phyloP scores from a whole-genome alignment of 495 filamentous ascomycete genomes.

The Cenococcum geophilum region DNA sequence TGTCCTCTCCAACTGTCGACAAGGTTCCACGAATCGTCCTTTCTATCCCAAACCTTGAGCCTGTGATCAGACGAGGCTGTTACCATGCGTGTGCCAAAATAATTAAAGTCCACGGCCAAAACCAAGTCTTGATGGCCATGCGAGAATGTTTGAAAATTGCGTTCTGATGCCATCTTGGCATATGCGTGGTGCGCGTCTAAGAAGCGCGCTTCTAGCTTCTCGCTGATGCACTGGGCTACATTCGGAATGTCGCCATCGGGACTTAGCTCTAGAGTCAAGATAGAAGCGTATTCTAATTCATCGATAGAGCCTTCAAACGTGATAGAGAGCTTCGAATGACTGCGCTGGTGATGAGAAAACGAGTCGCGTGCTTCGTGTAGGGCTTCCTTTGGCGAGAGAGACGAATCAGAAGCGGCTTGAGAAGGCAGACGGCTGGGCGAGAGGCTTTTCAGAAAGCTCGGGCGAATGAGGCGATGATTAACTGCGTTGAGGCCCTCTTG shows the following conservation, averaged over 20 bases:
- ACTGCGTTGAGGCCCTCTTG: slow-evolving; percentile 25
- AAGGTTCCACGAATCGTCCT: slow-evolving; percentile 64
- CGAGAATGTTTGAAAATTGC: slow-evolving; percentile 37
- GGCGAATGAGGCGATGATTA: slow-evolving; percentile 11
- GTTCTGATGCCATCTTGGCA: slow-evolving; percentile 30
- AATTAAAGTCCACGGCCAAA: slow-evolving; percentile 57
- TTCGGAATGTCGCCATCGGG: slow-evolving; percentile 9
- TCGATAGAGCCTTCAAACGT: slow-evolving; percentile 15
- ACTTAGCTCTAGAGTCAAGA: slow-evolving; percentile 15
- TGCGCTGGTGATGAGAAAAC: slow-evolving; percentile 10
- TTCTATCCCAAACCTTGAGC: slow-evolving; percentile 82
- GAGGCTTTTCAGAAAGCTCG: slow-evolving; percentile 23
- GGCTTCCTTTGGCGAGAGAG: slow-evolving; percentile 15
- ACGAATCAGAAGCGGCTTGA: slow-evolving; percentile 28
- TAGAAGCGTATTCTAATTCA: slow-evolving; percentile 11
- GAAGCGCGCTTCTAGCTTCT: slow-evolving; percentile 20
- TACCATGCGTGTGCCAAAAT: slow-evolving; percentile 82
- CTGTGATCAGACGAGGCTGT: slow-evolving; percentile 89
- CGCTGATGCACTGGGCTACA: slow-evolving; percentile 17
- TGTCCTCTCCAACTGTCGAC: slow-evolving; percentile 89
- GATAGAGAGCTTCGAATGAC: slow-evolving; percentile 15
- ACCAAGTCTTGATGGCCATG: slow-evolving; percentile 65
- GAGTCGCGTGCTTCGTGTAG: slow-evolving; percentile 8
- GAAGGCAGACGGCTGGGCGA: slow-evolving; percentile 26
- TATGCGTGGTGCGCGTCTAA: slow-evolving; percentile 13